Base-by-base conservation (phyloP, 768 basidiomycete genomes). In the Serendipita sp. region DNA sequence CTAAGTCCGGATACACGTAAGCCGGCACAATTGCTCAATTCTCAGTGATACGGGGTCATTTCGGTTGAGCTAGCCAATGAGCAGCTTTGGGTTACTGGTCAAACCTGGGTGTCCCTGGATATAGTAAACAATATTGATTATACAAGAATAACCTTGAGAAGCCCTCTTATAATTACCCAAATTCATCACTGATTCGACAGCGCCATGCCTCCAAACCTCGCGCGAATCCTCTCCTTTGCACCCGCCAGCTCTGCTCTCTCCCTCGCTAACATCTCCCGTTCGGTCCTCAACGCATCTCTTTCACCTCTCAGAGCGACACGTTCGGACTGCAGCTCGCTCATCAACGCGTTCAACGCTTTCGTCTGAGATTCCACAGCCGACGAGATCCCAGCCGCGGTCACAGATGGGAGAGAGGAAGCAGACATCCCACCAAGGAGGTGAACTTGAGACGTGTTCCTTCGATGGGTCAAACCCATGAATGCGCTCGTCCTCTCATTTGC, bases 351-450 rank as follows among this genome's bases (percentile, higher is more conserved):
- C 16, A 69, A 47, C 47, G 46, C 65, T n/a, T 66, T 60, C 23
- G 67, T 63, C 58, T 69, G 65, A 30, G 32, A 41, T 28, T 64
- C 66, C 44, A 68, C 47, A 2, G 64, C 64, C 66, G 64, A 15
- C 34, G 46, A 0, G 11, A 18, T 44, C 16, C 18, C 23, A 18
- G 8, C 8, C 11, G 47, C 48, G 44, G 47, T 16, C 44, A 35
- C 3, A 41, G 18, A 35, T 28, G 63, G 34, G 16, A 8, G 63
- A 41, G 38, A 7, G 38, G 38, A 41, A 5, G 38, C 13, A 41
- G 7, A 23, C 23, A 23, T 41, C 18, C 32, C 16, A 3, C 54
- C 34, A 52, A 32, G 18, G 10, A 52, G 32, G n/a, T 60, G 23
- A 10, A 60, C 56, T 1, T 30, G 28, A 8, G 56, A 60, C 23